Percentiles rank a stretch among this genome's conserved stretches.
These are phyloP conservation scores for Neostapfia colusana DNA, from an alignment of 176 grass and related monocot genomes.

Conservation along the genomic window DNA sequence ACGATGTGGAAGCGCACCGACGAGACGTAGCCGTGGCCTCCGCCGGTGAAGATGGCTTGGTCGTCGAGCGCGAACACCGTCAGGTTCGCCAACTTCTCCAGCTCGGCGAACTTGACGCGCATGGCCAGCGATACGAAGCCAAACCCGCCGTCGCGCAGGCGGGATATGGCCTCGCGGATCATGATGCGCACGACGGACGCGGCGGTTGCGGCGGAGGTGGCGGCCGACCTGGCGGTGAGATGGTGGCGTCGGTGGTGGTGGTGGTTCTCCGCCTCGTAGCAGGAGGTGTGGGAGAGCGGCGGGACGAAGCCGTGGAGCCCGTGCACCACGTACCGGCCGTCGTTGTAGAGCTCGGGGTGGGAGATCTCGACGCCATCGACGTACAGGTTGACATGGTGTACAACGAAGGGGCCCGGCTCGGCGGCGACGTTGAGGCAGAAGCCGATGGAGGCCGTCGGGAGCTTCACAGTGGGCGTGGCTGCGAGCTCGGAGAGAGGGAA, in stretches of 20 bases:
- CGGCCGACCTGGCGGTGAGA: constrained; percentile 20
- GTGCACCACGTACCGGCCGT: constrained; percentile 69
- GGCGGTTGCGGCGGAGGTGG: constrained; percentile 22
- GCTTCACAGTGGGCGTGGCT: constrained; percentile 42
- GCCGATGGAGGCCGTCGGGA: constrained; percentile 50
- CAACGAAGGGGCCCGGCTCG: constrained; percentile 37
- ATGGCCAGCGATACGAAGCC: constrained; percentile 71
- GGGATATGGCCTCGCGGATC: constrained; percentile 68
- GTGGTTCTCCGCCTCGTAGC: constrained; percentile 32
- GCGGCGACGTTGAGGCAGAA: constrained; percentile 60
- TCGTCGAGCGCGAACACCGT: constrained; percentile 82
- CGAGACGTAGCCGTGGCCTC: constrained; percentile 62
- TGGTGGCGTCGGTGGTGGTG: constrained; percentile 29
- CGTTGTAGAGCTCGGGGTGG: constrained; percentile 67
- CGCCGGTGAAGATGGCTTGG: constrained; percentile 60
- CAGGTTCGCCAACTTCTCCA: constrained; percentile 52
- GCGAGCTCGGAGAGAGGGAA: constrained; percentile 55
- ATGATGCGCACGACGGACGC: constrained; percentile 53
- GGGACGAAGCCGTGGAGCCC: constrained; percentile 53
- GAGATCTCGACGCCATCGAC: constrained; percentile 64
- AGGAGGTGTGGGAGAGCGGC: constrained; percentile 60
- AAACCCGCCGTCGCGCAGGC: constrained; percentile 54
- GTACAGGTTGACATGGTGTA: constrained; percentile 46
- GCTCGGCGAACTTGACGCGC: constrained; percentile 71
- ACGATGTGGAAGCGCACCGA: constrained; percentile 67